phyloP scores from a whole-genome alignment of 2,329 filamentous ascomycete genomes.

The Fusarium veterinarium region DNA sequence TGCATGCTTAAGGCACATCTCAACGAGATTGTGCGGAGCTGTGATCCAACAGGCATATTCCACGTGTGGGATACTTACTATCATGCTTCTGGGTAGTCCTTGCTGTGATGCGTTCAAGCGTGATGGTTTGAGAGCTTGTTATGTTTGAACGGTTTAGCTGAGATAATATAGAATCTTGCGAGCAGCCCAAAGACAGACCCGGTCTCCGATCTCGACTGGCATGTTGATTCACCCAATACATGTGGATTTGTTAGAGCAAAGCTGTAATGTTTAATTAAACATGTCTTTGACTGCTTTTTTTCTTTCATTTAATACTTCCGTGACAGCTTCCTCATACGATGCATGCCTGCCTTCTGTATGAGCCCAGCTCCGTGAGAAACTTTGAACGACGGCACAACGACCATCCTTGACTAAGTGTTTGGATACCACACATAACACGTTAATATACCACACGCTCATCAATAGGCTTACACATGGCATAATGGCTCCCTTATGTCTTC shows the following conservation, averaged over 20 bases:
- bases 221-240: background rate
- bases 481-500: background rate
- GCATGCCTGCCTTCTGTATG: background rate
- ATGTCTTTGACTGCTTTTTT: background rate
- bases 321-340: background rate
- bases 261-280: background rate
- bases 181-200: background rate
- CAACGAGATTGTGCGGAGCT: background rate
- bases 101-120: background rate
- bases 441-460: background rate
- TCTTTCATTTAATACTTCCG: background rate
- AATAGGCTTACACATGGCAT: background rate
- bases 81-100: background rate
- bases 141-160: background rate
- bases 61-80: background rate
- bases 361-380: background rate
- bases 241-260: background rate
- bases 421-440: background rate
- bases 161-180: background rate
- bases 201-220: background rate
- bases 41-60: constrained; percentile 20
- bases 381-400: background rate
- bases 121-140: background rate
- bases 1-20: constrained; percentile 14
- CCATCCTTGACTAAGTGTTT: background rate